phyloP scores from a whole-genome alignment of 305 asterid genomes.

The Fraxinus velutina region DNA sequence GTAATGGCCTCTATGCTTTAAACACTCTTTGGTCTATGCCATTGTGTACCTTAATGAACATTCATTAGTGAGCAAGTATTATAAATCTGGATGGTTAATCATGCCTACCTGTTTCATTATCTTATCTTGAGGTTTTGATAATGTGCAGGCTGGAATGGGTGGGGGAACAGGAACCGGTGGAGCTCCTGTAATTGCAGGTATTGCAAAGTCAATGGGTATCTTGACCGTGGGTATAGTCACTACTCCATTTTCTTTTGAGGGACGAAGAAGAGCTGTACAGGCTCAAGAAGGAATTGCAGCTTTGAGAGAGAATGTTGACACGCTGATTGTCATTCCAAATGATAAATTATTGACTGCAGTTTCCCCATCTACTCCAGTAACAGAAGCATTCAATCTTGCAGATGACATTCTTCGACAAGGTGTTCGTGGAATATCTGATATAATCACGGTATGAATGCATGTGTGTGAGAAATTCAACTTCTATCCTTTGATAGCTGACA shows the following conservation, averaged over 20 bases:
- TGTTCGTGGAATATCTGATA: constrained; percentile 98
- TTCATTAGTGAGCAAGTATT: not conserved
- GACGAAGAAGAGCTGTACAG: constrained; percentile 94
- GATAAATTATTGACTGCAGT: constrained; percentile 92
- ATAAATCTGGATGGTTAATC: not conserved
- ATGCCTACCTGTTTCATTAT: constrained; percentile 12
- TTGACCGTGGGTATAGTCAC: constrained; percentile 36
- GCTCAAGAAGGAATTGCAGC: constrained; percentile 99
- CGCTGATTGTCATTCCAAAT: constrained; percentile 89
- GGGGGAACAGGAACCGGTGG: constrained; percentile 65
- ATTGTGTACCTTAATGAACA: not conserved
- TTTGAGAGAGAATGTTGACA: constrained; percentile 91
- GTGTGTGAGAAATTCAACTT: constrained; percentile 1
- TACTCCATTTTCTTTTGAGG: constrained; percentile 96
- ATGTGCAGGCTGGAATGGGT: constrained; percentile 44
- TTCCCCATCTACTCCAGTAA: constrained; percentile 93
- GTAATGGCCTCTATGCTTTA: not conserved
- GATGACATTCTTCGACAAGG: constrained; percentile 99
- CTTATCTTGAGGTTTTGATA: constrained; percentile 7
- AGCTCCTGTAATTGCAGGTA: constrained; percentile 54
- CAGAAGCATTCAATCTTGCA: constrained; percentile 98
- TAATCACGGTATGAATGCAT: constrained; percentile 65
- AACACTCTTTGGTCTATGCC: not conserved
- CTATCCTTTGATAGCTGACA: not conserved
- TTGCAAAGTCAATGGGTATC: constrained; percentile 55